These are phyloP conservation scores for Golovinomyces cichoracearum DNA, from an alignment of 2,329 filamentous ascomycete genomes.

Conservation along the genomic window DNA sequence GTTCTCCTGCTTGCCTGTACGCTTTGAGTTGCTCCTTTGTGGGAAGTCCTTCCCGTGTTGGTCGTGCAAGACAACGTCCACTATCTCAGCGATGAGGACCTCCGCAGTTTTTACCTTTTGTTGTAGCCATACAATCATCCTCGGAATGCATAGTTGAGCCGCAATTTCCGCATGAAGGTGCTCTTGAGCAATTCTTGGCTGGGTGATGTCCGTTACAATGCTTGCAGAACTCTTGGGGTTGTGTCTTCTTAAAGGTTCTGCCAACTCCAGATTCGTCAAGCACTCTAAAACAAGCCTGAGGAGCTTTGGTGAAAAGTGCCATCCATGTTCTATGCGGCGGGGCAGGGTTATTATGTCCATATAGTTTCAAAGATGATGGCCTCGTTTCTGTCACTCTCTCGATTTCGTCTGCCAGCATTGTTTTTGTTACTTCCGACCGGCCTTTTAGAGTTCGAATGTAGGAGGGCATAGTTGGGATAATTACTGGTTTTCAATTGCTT, in stretches of 20 bases:
- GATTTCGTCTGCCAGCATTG: neutral
- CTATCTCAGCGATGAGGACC: neutral
- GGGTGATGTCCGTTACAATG: neutral
- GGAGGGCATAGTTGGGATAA: neutral
- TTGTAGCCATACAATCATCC: neutral
- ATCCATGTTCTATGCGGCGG: neutral
- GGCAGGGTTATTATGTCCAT: neutral
- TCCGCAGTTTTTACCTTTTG: neutral
- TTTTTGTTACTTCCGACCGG: neutral
- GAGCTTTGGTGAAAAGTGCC: neutral
- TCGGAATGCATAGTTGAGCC: neutral
- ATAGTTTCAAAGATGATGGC: neutral
- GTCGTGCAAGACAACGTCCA: neutral
- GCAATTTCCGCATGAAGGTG: neutral
- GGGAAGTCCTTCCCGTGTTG: neutral
- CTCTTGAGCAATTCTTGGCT: neutral
- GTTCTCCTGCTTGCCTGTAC: neutral
- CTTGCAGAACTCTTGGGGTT: neutral
- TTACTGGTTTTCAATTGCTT: neutral
- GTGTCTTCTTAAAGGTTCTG: neutral
- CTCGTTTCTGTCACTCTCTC: neutral
- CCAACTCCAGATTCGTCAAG: neutral
- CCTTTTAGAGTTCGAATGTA: neutral
- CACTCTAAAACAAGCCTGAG: neutral
- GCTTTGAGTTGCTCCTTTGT: neutral